A percentile compares a stretch with the other conserved stretches of the same genome.
phyloP scores from a whole-genome alignment of 129 eudicot species.

The Ambrosia artemisiifolia region DNA sequence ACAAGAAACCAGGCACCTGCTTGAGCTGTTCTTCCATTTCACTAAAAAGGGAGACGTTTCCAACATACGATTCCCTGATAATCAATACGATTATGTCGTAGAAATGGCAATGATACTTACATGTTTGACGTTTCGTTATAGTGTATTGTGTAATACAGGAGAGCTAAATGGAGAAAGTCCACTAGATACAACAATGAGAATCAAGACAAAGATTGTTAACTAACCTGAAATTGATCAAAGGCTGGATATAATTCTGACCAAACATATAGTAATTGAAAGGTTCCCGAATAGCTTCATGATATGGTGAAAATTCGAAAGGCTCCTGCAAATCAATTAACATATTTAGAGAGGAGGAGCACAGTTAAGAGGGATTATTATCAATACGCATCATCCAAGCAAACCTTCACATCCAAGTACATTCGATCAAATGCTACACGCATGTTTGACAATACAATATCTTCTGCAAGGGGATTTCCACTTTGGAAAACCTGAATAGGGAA shows the following conservation, averaged over 20 bases:
- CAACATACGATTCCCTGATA: constrained; percentile 84
- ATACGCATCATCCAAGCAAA: constrained; percentile 20
- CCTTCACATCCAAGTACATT: constrained; percentile 78
- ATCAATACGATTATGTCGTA: constrained; percentile 13
- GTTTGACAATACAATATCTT: constrained; percentile 76
- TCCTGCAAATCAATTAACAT: constrained; percentile 58
- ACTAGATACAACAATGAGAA: not conserved
- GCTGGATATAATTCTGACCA: constrained; percentile 80
- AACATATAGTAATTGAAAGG: constrained; percentile 87
- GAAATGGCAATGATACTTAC: constrained; percentile 13
- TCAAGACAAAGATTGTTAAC: constrained; percentile 15
- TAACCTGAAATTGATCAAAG: constrained; percentile 87
- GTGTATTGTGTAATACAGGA: not conserved
- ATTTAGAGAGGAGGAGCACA: constrained; percentile 9
- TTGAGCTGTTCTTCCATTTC: constrained; percentile 78
- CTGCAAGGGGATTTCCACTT: constrained; percentile 71
- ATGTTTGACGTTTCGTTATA: not conserved
- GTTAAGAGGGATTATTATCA: not conserved
- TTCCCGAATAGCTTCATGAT: constrained; percentile 84
- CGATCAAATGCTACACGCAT: constrained; percentile 83
- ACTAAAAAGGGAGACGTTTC: constrained; percentile 61
- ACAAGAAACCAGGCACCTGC: constrained; percentile 44
- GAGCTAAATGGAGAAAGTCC: not conserved
- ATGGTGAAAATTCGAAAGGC: constrained; percentile 78
- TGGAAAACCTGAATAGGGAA: constrained; percentile 51